A percentile compares a stretch with the other conserved stretches of the same genome.
Evolutionary conservation across 2,329 filamentous ascomycete genomes (phyloP).

Genomic region (Colletotrichum siamense): DNA sequence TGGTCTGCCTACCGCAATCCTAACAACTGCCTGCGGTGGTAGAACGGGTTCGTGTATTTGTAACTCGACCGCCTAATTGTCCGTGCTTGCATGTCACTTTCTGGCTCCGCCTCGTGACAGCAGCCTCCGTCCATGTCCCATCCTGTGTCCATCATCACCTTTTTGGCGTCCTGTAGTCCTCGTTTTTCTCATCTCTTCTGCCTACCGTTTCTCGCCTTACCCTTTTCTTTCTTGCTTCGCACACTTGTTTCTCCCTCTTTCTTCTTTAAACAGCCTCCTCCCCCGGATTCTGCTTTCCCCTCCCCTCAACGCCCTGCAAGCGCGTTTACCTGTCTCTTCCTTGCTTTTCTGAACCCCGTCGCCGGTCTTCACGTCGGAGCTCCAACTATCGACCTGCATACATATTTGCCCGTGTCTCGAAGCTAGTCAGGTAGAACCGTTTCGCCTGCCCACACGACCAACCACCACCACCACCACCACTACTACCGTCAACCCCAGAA

Average conservation of each 20-base stretch:
- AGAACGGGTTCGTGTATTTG: not conserved
- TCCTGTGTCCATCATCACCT: not conserved
- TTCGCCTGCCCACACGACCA: not conserved
- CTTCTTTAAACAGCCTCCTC: not conserved
- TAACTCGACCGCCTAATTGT: not conserved
- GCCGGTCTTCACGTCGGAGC: not conserved
- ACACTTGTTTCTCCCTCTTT: not conserved
- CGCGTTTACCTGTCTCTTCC: not conserved
- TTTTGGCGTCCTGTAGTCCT: not conserved
- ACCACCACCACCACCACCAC: not conserved
- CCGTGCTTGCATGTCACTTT: constrained; percentile 18
- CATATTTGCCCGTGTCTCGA: constrained; percentile 1
- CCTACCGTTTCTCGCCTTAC: not conserved
- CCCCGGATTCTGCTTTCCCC: not conserved
- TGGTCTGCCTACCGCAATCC: not conserved
- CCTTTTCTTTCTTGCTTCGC: not conserved
- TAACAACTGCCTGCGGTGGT: not conserved
- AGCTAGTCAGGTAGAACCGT: not conserved
- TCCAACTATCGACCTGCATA: not conserved
- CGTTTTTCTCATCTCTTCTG: not conserved
- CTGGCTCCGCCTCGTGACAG: constrained; percentile 17
- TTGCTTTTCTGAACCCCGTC: not conserved
- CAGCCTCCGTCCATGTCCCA: not conserved
- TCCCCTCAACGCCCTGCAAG: not conserved
- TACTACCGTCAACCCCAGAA: not conserved